Evolutionary conservation across 1,284 basidiomycete genomes (phyloP).

Genomic region (Apiotrichum veenhuisii): DNA sequence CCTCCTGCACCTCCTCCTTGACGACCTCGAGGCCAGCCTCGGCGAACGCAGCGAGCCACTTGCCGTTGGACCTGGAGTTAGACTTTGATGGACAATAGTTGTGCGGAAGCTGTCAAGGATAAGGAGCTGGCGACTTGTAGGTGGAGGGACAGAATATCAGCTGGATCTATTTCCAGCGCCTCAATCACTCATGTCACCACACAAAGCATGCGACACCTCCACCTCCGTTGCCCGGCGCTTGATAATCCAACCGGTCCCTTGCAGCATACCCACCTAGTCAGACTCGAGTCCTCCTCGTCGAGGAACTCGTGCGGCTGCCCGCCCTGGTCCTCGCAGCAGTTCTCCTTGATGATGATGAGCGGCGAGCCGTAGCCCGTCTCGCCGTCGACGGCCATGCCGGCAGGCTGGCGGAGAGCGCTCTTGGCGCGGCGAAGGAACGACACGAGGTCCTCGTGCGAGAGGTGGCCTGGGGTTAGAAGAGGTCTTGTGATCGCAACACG

Average conservation of each 20-base stretch:
- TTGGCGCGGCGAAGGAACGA: constrained; percentile 65
- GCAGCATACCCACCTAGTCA: constrained; percentile 67
- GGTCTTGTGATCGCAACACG: not conserved
- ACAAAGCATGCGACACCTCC: no score
- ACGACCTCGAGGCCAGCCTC: constrained; percentile 65
- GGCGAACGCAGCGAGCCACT: constrained; percentile 71
- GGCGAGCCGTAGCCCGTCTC: constrained; percentile 46
- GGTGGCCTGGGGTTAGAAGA: constrained; percentile 54
- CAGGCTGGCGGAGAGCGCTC: constrained; percentile 35
- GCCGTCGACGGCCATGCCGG: constrained; percentile 11
- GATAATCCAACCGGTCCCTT: no score
- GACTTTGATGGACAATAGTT: not conserved
- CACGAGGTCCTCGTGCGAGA: constrained; percentile 71
- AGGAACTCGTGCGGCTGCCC: constrained; percentile 57
- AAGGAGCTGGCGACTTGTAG: no score
- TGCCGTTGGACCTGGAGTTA: constrained; percentile 66
- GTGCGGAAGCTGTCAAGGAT: no score
- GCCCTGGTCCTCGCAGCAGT: constrained; percentile 66
- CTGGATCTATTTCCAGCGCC: no score
- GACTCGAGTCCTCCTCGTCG: constrained; percentile 80
- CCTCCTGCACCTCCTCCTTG: constrained; percentile 62
- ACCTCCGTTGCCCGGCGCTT: no score
- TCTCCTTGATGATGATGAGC: constrained; percentile 82
- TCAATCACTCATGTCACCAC: no score
- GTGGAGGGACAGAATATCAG: no score